Percentiles rank a stretch among this genome's conserved stretches.
Evolutionary conservation across 768 basidiomycete genomes (phyloP).

Genomic region (Podaxis sp.): DNA sequence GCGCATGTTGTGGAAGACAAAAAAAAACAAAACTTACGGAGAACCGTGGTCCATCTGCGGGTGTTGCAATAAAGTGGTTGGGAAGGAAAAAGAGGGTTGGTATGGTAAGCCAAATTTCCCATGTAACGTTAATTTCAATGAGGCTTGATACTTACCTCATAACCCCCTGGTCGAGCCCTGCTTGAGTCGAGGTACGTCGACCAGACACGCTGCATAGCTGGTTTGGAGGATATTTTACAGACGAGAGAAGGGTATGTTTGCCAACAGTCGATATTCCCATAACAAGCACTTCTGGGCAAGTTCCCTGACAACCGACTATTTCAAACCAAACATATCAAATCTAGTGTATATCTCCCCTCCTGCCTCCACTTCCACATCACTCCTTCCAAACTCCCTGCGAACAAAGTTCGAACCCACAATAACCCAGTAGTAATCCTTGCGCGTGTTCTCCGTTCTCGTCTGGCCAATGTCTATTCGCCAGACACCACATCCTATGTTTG

Average conservation of each 20-base stretch:
- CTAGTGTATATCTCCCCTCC: not conserved
- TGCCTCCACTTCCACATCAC: not conserved
- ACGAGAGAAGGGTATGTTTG: not conserved
- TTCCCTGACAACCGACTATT: slow-evolving; percentile 1
- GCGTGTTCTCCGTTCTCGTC: not conserved
- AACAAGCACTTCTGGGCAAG: not conserved
- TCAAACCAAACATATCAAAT: not conserved
- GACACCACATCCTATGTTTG: not conserved
- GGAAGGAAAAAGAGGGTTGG: slow-evolving; percentile 12
- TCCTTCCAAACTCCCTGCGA: not conserved
- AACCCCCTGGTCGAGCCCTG: slow-evolving; percentile 11
- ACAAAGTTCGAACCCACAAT: too few species aligned
- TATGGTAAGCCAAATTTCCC: slow-evolving; percentile 17
- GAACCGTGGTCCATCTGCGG: slow-evolving; percentile 21
- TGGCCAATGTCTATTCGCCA: not conserved
- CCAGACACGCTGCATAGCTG: slow-evolving; percentile 47
- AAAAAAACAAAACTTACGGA: slow-evolving; percentile 18
- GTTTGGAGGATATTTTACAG: not conserved
- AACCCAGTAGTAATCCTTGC: not conserved
- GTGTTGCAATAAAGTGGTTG: slow-evolving; percentile 20
- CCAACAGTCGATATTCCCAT: not conserved
- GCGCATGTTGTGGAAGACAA: not conserved
- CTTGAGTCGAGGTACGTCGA: slow-evolving; percentile 42
- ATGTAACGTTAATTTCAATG: slow-evolving; percentile 13
- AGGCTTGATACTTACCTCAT: not conserved